phyloP scores from a whole-genome alignment of 352 stramenopile species.

The Elongisporangium undulatum region DNA sequence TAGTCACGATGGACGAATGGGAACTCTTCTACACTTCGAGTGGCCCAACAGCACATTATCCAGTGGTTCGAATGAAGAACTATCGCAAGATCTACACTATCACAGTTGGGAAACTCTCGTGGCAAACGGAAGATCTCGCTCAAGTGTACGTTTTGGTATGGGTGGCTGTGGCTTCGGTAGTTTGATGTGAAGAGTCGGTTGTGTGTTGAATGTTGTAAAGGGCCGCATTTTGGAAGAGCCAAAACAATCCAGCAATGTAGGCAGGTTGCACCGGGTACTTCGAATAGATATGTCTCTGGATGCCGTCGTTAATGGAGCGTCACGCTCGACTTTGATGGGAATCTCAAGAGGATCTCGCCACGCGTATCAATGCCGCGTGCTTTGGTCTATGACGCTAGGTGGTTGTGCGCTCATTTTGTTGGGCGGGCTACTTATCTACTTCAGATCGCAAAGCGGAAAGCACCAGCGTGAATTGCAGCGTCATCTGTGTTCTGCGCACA shows the following conservation, averaged over 20 bases:
- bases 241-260: not conserved
- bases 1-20: not conserved
- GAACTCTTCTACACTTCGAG: not conserved
- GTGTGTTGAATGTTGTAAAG: too few species aligned
- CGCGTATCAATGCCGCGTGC: not conserved
- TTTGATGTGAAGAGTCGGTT: not conserved
- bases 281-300: too few species aligned
- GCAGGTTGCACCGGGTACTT: not conserved
- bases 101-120: not conserved
- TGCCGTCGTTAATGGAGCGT: not conserved
- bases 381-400: not conserved
- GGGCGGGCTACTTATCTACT: not conserved
- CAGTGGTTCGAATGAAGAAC: not conserved
- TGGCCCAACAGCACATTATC: not conserved
- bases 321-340: not conserved
- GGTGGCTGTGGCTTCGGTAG: not conserved
- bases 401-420: not conserved
- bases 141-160: not conserved
- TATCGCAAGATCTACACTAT: not conserved
- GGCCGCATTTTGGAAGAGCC: too few species aligned
- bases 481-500: not conserved
- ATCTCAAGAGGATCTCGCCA: not conserved
- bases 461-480: not conserved
- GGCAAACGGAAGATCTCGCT: not conserved
- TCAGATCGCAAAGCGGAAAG: not conserved